Evolutionary conservation across 768 basidiomycete genomes (phyloP).

Genomic region (Suillus tomentosus): DNA sequence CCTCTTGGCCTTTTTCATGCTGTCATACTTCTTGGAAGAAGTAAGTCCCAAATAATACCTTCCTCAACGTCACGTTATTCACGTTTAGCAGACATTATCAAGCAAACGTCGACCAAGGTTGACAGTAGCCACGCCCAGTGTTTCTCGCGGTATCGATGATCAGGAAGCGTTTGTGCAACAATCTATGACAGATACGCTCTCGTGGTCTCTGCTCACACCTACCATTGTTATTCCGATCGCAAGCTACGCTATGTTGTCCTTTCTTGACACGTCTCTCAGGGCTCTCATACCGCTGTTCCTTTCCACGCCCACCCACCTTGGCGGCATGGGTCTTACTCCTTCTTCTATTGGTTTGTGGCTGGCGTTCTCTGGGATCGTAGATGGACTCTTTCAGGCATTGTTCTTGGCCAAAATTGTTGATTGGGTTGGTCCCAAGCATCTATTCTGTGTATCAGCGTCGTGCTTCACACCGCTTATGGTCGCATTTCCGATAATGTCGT

Average conservation of each 20-base stretch:
- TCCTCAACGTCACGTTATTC: background rate
- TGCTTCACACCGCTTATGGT: conserved; percentile 42
- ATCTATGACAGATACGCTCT: conserved; percentile 37
- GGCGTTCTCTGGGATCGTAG: conserved; percentile 37
- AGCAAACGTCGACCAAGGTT: conserved; percentile 13
- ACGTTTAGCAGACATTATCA: conserved; percentile 6
- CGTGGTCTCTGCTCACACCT: conserved; percentile 39
- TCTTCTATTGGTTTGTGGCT: conserved; percentile 42
- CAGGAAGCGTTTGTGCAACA: conserved; percentile 12
- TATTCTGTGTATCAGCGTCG: conserved; percentile 42
- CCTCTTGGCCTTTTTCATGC: conserved; percentile 19
- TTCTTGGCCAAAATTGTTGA: conserved; percentile 43
- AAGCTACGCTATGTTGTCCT: conserved; percentile 44
- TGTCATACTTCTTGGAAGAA: conserved; percentile 32
- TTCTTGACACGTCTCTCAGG: conserved; percentile 42
- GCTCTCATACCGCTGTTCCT: conserved; percentile 49
- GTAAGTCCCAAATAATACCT: conserved; percentile 18
- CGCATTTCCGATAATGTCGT: conserved; percentile 48
- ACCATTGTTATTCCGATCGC: conserved; percentile 43
- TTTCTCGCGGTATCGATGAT: background rate
- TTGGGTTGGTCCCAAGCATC: conserved; percentile 41
- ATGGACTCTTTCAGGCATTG: conserved; percentile 43
- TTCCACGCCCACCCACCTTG: conserved; percentile 43
- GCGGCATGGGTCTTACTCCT: conserved; percentile 45
- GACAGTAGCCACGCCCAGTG: conserved; percentile 11